Percentiles rank a stretch among this genome's conserved stretches.
These are phyloP conservation scores for Saccharum hybrid DNA, from an alignment of 202 grass and related monocot genomes.

Conservation along the genomic window DNA sequence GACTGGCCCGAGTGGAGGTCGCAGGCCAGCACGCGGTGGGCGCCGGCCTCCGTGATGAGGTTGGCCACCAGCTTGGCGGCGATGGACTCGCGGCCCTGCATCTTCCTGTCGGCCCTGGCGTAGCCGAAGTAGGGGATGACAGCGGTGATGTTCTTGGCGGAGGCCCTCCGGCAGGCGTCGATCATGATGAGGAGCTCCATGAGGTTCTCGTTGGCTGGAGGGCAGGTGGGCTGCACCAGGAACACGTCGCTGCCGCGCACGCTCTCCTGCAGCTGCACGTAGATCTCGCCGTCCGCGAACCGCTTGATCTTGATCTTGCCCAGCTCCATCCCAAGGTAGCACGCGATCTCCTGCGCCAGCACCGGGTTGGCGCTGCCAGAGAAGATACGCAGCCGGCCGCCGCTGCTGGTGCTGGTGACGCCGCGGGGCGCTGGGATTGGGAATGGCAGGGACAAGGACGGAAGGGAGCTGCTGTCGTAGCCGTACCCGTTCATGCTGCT, in stretches of 20 bases:
- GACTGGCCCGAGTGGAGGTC: slow-evolving; percentile 93
- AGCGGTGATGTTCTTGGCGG: slow-evolving; percentile 86
- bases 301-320: slow-evolving; percentile 78
- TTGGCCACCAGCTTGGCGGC: slow-evolving; percentile 91
- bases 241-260: slow-evolving; percentile 89
- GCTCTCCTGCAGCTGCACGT: slow-evolving; percentile 92
- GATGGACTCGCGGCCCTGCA: slow-evolving; percentile 80
- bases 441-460: background rate
- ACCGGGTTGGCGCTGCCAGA: slow-evolving; percentile 83
- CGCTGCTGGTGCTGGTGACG: background rate
- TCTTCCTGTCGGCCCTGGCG: slow-evolving; percentile 86
- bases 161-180: slow-evolving; percentile 87
- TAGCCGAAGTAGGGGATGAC: slow-evolving; percentile 97
- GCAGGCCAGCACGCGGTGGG: slow-evolving; percentile 80
- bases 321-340: slow-evolving; percentile 75
- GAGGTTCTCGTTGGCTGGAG: slow-evolving; percentile 89
- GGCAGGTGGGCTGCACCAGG: slow-evolving; percentile 84
- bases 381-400: slow-evolving; percentile 67
- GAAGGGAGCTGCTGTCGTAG: background rate
- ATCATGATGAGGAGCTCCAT: slow-evolving; percentile 95
- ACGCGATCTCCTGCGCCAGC: slow-evolving; percentile 76
- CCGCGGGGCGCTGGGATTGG: background rate
- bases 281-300: slow-evolving; percentile 88
- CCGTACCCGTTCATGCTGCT: background rate
- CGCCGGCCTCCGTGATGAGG: slow-evolving; percentile 87